Base-by-base conservation (phyloP, 2,329 filamentous ascomycete species). In the Clarireedia monteithiana region DNA sequence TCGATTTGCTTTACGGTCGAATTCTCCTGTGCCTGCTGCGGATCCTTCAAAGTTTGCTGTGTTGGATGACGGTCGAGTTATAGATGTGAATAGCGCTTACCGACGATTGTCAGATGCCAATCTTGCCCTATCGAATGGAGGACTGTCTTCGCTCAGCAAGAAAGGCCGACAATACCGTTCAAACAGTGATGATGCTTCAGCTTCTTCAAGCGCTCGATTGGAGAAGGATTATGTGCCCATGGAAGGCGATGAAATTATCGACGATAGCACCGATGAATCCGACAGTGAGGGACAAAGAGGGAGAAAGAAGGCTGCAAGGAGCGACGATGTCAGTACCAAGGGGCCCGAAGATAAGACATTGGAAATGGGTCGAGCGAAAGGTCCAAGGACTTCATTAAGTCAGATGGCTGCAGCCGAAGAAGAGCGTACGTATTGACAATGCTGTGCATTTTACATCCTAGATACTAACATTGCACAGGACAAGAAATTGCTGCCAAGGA, bases 351-450 rank as follows among this genome's bases (percentile, higher is more conserved):
- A 65, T 12, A 67, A 66, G 24, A 72, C 62, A 45, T 9, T 68
- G 55, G 60, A 63, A 60, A 66, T 60, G 72, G 71, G 63, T 49
- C 60, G 59, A 68, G 69, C 62, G 53, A 69, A 73, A 64, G 60
- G 70, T 61, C 67, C 71, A 60, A 71, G 72, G 57, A 75, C 75
- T 63, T 74, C 78, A 0, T 73, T 77, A 67, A 89, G 84, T 64
- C 70, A 91, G 55, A 73, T 91, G 53, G 87, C 85, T 40, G 87
- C 86, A 6, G 85, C 85, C 0, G 86, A 92, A 67, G 85, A 90
- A 76, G 88, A 92, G 68, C 81, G 89, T 89, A 77, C 67, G 86
- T 78, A 45, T 44, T 24, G 20, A 39, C 24, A 23, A 54, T 53
- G 26, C 12, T 4, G 44, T 15, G 4, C 9, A 7, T 42, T 6